A percentile compares a stretch with the other conserved stretches of the same genome.
These are phyloP conservation scores for Geosmithia flava DNA, from an alignment of 2,329 filamentous ascomycete species.

Conservation along the genomic window DNA sequence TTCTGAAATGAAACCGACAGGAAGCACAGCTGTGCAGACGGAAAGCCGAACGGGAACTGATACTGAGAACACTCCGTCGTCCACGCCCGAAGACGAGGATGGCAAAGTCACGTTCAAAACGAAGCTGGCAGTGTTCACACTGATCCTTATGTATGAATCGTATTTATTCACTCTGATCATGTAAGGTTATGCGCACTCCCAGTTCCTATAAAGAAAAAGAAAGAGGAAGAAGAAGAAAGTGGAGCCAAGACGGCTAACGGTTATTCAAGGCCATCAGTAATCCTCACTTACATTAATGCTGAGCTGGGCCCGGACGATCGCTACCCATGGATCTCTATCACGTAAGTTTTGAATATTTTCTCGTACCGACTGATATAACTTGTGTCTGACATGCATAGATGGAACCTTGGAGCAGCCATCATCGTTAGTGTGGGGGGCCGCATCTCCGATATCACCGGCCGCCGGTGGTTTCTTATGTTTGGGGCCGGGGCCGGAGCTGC, in stretches of 20 bases:
- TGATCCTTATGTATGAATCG: constrained; percentile 9
- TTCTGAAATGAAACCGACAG: not conserved
- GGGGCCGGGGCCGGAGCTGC: constrained; percentile 18
- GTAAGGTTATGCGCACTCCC: constrained; percentile 3
- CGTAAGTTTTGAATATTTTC: too few relatives aligned
- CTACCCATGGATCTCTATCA: constrained; percentile 19
- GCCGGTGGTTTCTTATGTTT: constrained; percentile 22
- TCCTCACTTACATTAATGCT: constrained; percentile 18
- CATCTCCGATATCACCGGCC: constrained; percentile 25
- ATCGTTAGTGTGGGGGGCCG: constrained; percentile 20
- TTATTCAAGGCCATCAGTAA: constrained; percentile 13
- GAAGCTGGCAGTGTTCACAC: constrained; percentile 7
- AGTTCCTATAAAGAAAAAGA: too few relatives aligned
- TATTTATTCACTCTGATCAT: constrained; percentile 9
- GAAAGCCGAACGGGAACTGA: not conserved
- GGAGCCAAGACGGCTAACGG: too few relatives aligned
- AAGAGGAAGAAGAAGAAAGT: too few relatives aligned
- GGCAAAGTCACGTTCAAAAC: constrained; percentile 7
- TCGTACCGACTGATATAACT: too few relatives aligned
- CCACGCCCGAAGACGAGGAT: constrained; percentile 3
- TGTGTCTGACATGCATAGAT: constrained; percentile 4
- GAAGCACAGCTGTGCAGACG: not conserved
- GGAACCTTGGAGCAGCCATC: constrained; percentile 18
- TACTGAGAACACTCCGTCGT: not conserved
- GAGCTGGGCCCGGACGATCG: constrained; percentile 17